These are phyloP conservation scores for Trametes cinnabarina DNA, from an alignment of 768 basidiomycete species.

Conservation along the genomic window DNA sequence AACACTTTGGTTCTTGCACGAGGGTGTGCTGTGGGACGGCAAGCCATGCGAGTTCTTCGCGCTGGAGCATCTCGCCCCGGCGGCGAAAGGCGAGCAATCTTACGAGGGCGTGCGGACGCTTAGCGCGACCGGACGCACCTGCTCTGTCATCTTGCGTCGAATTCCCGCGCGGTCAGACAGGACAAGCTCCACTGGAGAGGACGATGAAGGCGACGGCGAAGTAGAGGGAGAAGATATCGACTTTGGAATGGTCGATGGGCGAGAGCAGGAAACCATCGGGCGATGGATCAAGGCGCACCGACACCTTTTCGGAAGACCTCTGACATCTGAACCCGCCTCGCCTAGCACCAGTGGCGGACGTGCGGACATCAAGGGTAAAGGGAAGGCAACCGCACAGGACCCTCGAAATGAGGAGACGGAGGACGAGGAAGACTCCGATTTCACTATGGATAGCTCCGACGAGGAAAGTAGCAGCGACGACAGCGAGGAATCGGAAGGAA, in stretches of 20 bases:
- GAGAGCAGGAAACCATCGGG: conserved; percentile 62
- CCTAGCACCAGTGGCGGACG: not conserved
- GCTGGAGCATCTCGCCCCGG: conserved; percentile 46
- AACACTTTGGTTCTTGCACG: conserved; percentile 67
- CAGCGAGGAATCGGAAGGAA: conserved; percentile 37
- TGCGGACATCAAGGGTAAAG: not conserved
- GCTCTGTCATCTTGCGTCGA: conserved; percentile 51
- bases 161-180: conserved; percentile 26
- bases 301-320: conserved; percentile 48
- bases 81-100: conserved; percentile 40
- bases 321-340: not conserved
- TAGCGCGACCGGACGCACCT: conserved; percentile 66
- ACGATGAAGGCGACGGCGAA: conserved; percentile 40
- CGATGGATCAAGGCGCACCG: conserved; percentile 63
- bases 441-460: conserved; percentile 24
- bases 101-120: conserved; percentile 46
- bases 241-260: conserved; percentile 70
- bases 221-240: conserved; percentile 57
- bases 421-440: conserved; percentile 34
- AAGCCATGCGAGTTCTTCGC: conserved; percentile 80
- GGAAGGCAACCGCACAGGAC: conserved; percentile 15
- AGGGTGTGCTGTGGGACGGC: conserved; percentile 71
- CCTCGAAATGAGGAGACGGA: conserved; percentile 27
- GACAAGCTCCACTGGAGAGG: conserved; percentile 16
- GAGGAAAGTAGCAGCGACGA: conserved; percentile 11